A percentile compares a stretch with the other conserved stretches of the same genome.
Conservation (phyloP, 2,329 filamentous ascomycete genomes). For the Ascochyta pisi region DNA sequence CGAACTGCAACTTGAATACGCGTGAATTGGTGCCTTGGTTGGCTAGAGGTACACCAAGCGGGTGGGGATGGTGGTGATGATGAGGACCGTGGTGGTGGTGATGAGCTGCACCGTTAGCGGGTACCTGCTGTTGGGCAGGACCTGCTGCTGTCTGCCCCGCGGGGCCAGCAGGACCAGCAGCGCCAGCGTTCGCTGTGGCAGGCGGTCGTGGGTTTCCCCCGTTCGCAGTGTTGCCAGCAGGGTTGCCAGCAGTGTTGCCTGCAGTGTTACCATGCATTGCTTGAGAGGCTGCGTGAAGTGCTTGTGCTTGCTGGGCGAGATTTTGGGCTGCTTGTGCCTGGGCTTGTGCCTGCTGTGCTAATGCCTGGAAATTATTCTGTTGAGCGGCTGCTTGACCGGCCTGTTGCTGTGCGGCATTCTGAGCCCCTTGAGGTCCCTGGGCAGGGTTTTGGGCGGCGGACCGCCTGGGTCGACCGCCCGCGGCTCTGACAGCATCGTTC, state of each 20-base stretch:
- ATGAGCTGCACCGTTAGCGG: constrained; percentile 26
- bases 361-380: constrained; percentile 40
- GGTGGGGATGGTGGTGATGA: constrained; percentile 43
- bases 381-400: constrained; percentile 16
- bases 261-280: constrained; percentile 27
- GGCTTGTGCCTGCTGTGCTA: constrained; percentile 47
- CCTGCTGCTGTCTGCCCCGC: constrained; percentile 17
- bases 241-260: constrained; percentile 19
- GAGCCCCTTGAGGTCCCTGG: constrained; percentile 21
- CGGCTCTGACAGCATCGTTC: constrained; percentile 66
- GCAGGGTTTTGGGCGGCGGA: constrained; percentile 32
- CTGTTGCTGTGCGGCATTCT: constrained; percentile 26
- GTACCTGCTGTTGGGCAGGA: constrained; percentile 21
- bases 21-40: constrained; percentile 59
- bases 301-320: constrained; percentile 45
- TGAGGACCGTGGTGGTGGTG: constrained; percentile 38
- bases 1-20: constrained; percentile 97
- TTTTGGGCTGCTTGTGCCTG: constrained; percentile 45
- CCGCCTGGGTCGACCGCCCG: constrained; percentile 52
- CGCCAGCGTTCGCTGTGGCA: constrained; percentile 5
- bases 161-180: constrained; percentile 5
- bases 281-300: constrained; percentile 46
- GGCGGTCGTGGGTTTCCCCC: constrained; percentile 14
- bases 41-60: constrained; percentile 31
- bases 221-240: constrained; percentile 18